phyloP scores from a whole-genome alignment of 2,329 filamentous ascomycete species.

The Neofusicoccum sp. region DNA sequence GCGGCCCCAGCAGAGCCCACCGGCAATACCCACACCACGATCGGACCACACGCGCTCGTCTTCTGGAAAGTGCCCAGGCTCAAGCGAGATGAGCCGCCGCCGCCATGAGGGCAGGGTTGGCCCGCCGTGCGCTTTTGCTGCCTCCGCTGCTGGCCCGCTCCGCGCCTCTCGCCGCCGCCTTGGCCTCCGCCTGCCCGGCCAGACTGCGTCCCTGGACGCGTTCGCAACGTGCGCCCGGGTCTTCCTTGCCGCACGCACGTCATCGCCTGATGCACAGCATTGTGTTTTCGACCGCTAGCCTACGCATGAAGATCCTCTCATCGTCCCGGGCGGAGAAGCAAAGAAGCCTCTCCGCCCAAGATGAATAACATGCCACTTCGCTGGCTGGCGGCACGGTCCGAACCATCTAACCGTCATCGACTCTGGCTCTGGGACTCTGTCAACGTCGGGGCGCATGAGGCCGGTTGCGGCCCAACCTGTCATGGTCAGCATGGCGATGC shows the following conservation, averaged over 20 bases:
- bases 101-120: no score
- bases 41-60: constrained; percentile 2
- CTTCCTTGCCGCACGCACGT: constrained; percentile 11
- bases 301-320: constrained; percentile 5
- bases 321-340: neutral
- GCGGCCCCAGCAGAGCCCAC: neutral
- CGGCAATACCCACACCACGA: constrained; percentile 4
- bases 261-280: constrained; percentile 3
- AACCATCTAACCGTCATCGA: neutral
- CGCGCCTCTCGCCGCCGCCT: neutral
- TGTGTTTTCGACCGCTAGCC: constrained; percentile 1
- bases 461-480: neutral
- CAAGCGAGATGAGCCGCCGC: constrained; percentile 11
- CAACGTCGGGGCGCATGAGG: neutral
- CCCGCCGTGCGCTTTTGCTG: no score
- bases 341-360: neutral
- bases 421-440: neutral
- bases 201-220: neutral
- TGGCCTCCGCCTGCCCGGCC: neutral
- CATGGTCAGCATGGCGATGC: neutral
- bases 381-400: constrained; percentile 3
- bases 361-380: neutral
- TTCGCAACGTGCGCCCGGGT: neutral
- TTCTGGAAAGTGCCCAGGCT: neutral
- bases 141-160: no score